Conservation (phyloP, 2,329 filamentous ascomycete genomes). For the Setomelanomma holmii region DNA sequence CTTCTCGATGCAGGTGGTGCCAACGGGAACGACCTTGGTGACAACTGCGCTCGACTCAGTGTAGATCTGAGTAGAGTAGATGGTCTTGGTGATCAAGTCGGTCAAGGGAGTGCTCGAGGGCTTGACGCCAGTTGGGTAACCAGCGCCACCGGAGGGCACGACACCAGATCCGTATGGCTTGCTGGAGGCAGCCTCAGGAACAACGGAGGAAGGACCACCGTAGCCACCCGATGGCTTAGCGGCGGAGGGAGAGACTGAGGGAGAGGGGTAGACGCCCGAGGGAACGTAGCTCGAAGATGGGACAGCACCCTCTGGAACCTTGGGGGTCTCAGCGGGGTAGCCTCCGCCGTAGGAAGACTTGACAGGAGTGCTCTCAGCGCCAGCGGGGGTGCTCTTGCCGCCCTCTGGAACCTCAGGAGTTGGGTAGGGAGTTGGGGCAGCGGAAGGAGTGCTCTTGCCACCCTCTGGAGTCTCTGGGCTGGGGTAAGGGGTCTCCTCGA, state of each 20-base stretch:
- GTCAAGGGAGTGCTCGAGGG: conserved; percentile 46
- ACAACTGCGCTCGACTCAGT: conserved; percentile 47
- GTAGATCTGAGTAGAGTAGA: conserved; percentile 54
- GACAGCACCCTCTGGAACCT: background rate
- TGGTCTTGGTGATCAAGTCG: conserved; percentile 48
- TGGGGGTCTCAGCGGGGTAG: background rate
- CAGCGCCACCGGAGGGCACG: conserved; percentile 12
- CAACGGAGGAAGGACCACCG: background rate
- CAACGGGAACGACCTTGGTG: conserved; percentile 50
- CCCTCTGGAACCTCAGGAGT: background rate
- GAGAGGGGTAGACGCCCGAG: background rate
- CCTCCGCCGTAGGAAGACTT: no score
- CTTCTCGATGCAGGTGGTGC: conserved; percentile 54
- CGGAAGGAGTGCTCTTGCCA: conserved; percentile 6
- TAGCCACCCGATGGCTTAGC: conserved; percentile 2
- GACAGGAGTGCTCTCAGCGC: background rate
- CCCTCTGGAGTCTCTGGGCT: background rate
- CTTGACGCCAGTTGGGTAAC: conserved; percentile 39
- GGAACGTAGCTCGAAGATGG: background rate
- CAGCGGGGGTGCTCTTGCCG: conserved; percentile 4
- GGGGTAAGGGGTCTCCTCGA: background rate
- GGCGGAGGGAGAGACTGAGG: conserved; percentile 20
- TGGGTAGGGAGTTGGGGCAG: background rate
- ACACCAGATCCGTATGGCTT: background rate
- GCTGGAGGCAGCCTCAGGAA: conserved; percentile 8